These are phyloP conservation scores for Cochlearia excelsa DNA, from an alignment of 345 rosid species.

Conservation along the genomic window DNA sequence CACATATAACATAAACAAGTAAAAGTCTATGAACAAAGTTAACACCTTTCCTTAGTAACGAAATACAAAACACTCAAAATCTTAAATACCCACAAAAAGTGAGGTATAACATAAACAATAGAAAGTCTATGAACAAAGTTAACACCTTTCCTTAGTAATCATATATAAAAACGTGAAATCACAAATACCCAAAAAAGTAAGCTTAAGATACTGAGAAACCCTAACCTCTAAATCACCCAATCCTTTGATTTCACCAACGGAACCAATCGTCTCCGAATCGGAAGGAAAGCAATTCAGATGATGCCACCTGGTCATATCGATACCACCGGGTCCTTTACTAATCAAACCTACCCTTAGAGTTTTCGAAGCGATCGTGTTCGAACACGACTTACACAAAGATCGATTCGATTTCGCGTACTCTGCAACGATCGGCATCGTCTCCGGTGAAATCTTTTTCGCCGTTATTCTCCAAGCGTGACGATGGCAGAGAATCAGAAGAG, in stretches of 20 bases:
- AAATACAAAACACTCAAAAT: too few relatives aligned
- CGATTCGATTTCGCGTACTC: conserved; percentile 88
- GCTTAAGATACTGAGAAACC: not conserved
- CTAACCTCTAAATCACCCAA: conserved; percentile 53
- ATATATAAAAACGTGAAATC: too few relatives aligned
- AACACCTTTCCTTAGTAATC: too few relatives aligned
- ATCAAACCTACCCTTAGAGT: conserved; percentile 58
- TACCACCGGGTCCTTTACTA: conserved; percentile 59
- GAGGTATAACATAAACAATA: not conserved
- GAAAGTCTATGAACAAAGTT: not conserved
- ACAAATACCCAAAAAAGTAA: not conserved
- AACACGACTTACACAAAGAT: conserved; percentile 75
- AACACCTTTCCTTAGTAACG: too few relatives aligned
- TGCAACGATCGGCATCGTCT: conserved; percentile 42
- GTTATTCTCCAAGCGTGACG: not conserved
- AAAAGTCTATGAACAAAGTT: not conserved
- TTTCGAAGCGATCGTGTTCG: conserved; percentile 47
- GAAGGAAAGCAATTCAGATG: conserved; percentile 63
- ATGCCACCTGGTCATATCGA: conserved; percentile 76
- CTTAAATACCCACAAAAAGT: too few relatives aligned
- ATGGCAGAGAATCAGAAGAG: not conserved
- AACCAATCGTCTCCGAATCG: conserved; percentile 35
- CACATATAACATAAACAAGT: not conserved
- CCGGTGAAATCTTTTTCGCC: conserved; percentile 12
- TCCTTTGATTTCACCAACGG: conserved; percentile 51